phyloP scores from a whole-genome alignment of 1,284 basidiomycete species.

The Tilletia setariae region DNA sequence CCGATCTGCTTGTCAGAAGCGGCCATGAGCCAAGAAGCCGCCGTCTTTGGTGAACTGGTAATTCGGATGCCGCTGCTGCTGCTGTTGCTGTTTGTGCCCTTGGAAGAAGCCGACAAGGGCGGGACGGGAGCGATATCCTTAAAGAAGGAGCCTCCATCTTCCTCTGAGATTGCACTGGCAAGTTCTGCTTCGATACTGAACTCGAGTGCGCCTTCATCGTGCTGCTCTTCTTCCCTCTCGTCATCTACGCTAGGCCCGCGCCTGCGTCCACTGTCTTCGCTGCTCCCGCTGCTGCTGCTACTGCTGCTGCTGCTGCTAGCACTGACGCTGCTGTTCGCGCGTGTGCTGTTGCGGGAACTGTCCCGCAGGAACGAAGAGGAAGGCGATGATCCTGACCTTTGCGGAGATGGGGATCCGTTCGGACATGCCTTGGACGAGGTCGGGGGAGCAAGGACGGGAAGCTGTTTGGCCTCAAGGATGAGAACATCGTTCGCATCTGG shows the following conservation, averaged over 20 bases:
- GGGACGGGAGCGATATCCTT: neutral
- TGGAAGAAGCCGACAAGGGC: too few relatives aligned
- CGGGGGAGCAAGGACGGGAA: constrained; percentile 5
- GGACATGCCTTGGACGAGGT: neutral
- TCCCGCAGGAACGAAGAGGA: too few relatives aligned
- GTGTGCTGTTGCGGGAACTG: neutral
- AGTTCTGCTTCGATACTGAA: constrained; percentile 13
- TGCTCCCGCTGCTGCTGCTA: neutral
- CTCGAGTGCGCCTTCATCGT: neutral
- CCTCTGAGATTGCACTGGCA: constrained; percentile 3
- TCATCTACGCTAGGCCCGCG: neutral
- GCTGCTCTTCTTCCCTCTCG: neutral
- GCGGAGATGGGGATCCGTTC: neutral
- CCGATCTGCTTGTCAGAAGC: too few relatives aligned
- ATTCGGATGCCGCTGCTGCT: neutral
- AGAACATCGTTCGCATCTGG: neutral
- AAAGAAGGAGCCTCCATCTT: constrained; percentile 11
- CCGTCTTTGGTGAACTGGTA: too few relatives aligned
- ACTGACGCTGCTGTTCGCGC: neutral
- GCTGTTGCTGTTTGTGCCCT: neutral
- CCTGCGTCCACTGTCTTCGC: neutral
- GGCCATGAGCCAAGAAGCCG: too few relatives aligned
- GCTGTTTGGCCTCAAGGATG: constrained; percentile 8
- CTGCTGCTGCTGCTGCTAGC: neutral
- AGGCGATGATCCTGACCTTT: too few relatives aligned